Evolutionary conservation across 345 rosid species (phyloP).

Genomic region (Eucalyptus viminalis): DNA sequence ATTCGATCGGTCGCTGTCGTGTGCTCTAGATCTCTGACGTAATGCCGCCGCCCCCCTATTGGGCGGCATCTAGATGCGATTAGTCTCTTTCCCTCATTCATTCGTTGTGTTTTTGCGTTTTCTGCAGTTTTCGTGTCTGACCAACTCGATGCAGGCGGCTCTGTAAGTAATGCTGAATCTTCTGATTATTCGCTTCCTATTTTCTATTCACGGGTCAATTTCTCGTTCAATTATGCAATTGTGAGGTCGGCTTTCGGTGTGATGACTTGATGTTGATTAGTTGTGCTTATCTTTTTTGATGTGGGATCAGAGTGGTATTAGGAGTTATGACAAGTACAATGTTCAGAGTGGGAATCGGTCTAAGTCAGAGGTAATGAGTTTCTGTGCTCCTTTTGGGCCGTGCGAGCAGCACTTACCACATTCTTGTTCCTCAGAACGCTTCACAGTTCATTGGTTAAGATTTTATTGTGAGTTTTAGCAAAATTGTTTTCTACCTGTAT

Average conservation of each 20-base stretch:
- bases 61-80: background rate
- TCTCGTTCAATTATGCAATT: background rate
- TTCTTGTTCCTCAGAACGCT: background rate
- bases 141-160: constrained; percentile 14
- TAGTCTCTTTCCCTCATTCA: background rate
- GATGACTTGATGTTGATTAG: background rate
- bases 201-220: background rate
- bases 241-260: background rate
- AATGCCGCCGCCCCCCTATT: background rate
- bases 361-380: constrained; percentile 2
- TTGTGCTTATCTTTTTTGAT: background rate
- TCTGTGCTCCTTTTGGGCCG: background rate
- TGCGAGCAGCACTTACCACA: background rate
- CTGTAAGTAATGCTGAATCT: constrained; percentile 30
- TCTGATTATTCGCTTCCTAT: background rate
- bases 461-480: background rate
- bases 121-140: constrained; percentile 43
- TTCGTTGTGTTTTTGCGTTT: background rate
- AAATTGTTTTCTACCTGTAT: background rate
- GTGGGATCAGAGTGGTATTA: constrained; percentile 8
- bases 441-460: background rate
- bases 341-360: background rate
- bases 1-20: background rate
- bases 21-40: background rate
- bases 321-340: constrained; percentile 4